Base-by-base conservation (phyloP, 176 grass and related monocot genomes). In the Paspalum notatum region DNA sequence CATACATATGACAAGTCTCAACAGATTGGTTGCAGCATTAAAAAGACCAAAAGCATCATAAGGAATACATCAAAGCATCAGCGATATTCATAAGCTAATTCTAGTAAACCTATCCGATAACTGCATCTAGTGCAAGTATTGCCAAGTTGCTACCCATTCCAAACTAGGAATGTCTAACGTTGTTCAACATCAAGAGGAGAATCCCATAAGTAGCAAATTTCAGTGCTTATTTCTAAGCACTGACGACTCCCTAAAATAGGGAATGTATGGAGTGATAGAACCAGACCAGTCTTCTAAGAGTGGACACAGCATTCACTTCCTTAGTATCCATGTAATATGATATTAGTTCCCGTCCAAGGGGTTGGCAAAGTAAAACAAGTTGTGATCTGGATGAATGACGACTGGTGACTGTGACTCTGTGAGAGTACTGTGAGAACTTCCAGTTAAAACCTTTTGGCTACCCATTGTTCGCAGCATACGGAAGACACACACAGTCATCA, bases 291-390 rank as follows among this genome's bases (percentile, higher is more conserved):
- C 9, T 12, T 8, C 15, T 3, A 80, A 80, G 9, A 22, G 63
- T 68, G 14, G 20, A 4, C 0, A 80, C 13, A 68, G 7, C 12
- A 27, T 7, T 12, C 48, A 80, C 14, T 57, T 56, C 38, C 39
- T 44, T 45, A 4, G 7, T 15, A 55, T 80, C 77, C 50, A 68
- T 44, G 37, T 57, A 1, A 27, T 68, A 80, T 26, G 63, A 80
- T 80, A 68, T 44, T 21, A 80, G 63, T 25, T 61, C 0, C 0
- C 0, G 21, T 57, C 11, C 49, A 32, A 5, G 3, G 17, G 0
- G 12, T 66, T 7, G 55, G 44, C 9, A 43, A 80, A 56, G 77
- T 57, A 80, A 7, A 68, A 5, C 49, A 80, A 41, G 68, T 55
- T 55, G 38, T 8, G 38, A 68, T 68, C 63, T 44, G 38, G 77